Conservation (phyloP, 495 filamentous ascomycete species). For the Chaetomium fimeti region DNA sequence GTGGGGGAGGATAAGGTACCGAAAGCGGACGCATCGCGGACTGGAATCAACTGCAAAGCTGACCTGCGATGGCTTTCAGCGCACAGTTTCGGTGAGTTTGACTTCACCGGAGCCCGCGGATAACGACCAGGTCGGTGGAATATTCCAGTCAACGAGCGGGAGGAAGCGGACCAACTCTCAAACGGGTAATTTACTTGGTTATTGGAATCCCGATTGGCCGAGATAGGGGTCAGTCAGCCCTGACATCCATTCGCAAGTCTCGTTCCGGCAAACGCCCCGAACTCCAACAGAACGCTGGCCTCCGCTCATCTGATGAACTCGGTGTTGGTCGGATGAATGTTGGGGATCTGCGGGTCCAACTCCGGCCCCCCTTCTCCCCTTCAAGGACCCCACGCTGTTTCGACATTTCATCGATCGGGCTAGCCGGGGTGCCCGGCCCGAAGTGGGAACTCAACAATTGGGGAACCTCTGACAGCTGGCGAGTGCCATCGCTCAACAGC, state of each 20-base stretch:
- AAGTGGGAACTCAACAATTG: conserved; percentile 36
- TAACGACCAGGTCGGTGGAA: not conserved
- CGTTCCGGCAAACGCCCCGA: not conserved
- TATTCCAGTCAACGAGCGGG: not conserved
- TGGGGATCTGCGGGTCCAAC: conserved; percentile 45
- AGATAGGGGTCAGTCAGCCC: no score
- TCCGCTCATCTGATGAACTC: conserved; percentile 17
- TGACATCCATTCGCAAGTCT: not conserved
- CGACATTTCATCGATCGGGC: conserved; percentile 28
- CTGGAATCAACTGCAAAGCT: no score
- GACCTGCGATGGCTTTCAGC: not conserved
- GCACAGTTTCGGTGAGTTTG: not conserved
- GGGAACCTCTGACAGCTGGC: conserved; percentile 20
- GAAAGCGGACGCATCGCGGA: not conserved
- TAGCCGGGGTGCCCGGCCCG: conserved; percentile 18
- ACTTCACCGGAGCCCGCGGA: not conserved
- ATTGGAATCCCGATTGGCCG: not conserved
- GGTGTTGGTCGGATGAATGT: conserved; percentile 37
- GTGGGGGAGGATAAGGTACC: not conserved
- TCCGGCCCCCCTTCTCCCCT: no score
- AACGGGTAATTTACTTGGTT: not conserved
- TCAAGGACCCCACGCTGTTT: conserved; percentile 25
- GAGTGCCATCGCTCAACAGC: not conserved
- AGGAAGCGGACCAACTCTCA: conserved; percentile 3
- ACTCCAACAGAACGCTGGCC: conserved; percentile 2